A percentile compares a stretch with the other conserved stretches of the same genome.
phyloP scores from a whole-genome alignment of 495 filamentous ascomycete species.

The Tuber indicum region DNA sequence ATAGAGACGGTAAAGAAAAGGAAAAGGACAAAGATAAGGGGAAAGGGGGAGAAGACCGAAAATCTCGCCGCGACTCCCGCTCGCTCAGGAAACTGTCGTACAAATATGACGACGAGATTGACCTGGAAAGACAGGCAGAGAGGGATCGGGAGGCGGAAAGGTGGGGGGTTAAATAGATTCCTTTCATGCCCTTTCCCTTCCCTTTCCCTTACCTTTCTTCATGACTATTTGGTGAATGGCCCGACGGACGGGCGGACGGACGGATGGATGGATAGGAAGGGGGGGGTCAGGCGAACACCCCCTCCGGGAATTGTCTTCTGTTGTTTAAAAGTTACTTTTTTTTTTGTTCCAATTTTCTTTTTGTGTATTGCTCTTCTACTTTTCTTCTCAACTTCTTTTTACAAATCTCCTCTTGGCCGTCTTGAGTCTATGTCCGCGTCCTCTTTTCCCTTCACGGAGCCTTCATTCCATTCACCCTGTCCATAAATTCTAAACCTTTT shows the following conservation, averaged over 20 bases:
- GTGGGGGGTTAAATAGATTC: conserved; percentile 30
- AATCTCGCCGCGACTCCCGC: conserved; percentile 27
- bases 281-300: conserved; percentile 10
- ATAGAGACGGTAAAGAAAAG: conserved; percentile 17
- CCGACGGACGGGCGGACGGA: conserved; percentile 23
- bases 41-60: conserved; percentile 27
- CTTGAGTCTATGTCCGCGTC: background rate
- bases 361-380: conserved; percentile 1
- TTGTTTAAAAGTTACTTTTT: conserved; percentile 18
- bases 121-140: conserved; percentile 40
- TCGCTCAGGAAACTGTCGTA: conserved; percentile 37
- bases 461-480: background rate
- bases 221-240: background rate
- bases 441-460: background rate
- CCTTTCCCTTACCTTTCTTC: background rate
- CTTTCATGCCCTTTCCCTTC: background rate
- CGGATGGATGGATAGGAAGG: conserved; percentile 11
- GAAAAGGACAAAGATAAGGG: conserved; percentile 27
- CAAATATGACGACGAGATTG: conserved; percentile 41
- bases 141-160: conserved; percentile 41
- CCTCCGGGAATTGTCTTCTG: conserved; percentile 8
- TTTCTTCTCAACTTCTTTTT: background rate
- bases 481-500: background rate
- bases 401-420: background rate
- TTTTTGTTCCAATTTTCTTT: conserved; percentile 12